Evolutionary conservation across 2,329 filamentous ascomycete species (phyloP).

Genomic region (Paecilomyces niveus): DNA sequence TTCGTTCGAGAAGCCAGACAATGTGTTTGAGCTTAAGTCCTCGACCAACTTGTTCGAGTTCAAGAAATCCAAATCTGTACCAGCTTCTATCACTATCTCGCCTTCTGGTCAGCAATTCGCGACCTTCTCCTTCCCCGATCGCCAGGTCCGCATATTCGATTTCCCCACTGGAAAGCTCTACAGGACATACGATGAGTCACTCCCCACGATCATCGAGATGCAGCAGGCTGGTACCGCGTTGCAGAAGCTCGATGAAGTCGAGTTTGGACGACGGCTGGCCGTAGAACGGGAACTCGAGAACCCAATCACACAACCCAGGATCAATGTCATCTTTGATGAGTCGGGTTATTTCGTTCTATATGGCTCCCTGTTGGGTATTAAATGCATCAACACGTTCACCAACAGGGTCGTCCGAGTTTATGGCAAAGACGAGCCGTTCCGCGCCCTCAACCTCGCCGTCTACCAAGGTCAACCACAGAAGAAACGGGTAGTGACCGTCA

Average conservation of each 20-base stretch:
- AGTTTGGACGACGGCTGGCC: constrained; percentile 82
- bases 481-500: constrained; percentile 86
- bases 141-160: constrained; percentile 88
- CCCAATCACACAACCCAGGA: constrained; percentile 57
- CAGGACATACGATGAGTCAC: constrained; percentile 89
- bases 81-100: constrained; percentile 75
- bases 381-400: constrained; percentile 92
- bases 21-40: constrained; percentile 88
- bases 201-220: constrained; percentile 85
- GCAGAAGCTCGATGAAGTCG: constrained; percentile 77
- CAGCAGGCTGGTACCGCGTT: constrained; percentile 84
- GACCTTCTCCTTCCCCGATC: constrained; percentile 84
- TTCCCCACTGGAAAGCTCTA: constrained; percentile 83
- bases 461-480: constrained; percentile 96
- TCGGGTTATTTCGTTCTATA: constrained; percentile 93
- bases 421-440: constrained; percentile 80
- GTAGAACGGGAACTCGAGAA: constrained; percentile 81
- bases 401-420: constrained; percentile 89
- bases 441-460: constrained; percentile 72
- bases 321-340: constrained; percentile 91
- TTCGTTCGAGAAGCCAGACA: constrained; percentile 82
- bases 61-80: constrained; percentile 85
- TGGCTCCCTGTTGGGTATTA: constrained; percentile 83
- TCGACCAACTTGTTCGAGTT: constrained; percentile 94
- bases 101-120: constrained; percentile 81